These are phyloP conservation scores for Pichia sorboxylosa DNA, from an alignment of 1,139 yeast genomes.

Conservation along the genomic window DNA sequence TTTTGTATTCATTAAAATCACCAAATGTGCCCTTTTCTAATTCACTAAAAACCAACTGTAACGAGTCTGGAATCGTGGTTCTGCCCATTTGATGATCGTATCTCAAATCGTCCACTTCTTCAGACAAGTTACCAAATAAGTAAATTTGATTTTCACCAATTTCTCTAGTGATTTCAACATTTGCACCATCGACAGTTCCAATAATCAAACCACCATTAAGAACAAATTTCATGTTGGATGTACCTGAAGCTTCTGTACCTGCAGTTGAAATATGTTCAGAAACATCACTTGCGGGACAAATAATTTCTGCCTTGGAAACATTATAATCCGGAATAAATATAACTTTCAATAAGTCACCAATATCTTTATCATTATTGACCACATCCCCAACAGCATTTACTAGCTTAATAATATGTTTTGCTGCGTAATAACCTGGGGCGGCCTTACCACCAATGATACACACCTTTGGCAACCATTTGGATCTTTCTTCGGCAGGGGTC, in stretches of 20 bases:
- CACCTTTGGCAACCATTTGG: constrained; percentile 63
- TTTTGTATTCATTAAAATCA: constrained; percentile 51
- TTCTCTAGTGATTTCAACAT: constrained; percentile 88
- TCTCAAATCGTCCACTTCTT: constrained; percentile 77
- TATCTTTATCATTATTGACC: constrained; percentile 64
- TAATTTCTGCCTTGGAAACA: constrained; percentile 87
- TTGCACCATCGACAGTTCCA: constrained; percentile 96
- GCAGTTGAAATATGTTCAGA: constrained; percentile 97
- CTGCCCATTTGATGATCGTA: constrained; percentile 54
- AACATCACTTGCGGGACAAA: constrained; percentile 81
- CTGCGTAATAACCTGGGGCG: constrained; percentile 95
- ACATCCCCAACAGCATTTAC: constrained; percentile 74
- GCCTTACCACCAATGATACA: constrained; percentile 88
- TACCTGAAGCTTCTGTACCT: constrained; percentile 95
- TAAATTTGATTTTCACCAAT: constrained; percentile 85
- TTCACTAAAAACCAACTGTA: constrained; percentile 52
- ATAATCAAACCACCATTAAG: constrained; percentile 87
- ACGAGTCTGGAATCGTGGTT: constrained; percentile 42
- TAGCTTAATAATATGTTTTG: constrained; percentile 78
- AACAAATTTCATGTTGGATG: constrained; percentile 92
- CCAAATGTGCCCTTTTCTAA: constrained; percentile 68
- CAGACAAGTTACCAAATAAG: constrained; percentile 82
- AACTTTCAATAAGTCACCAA: constrained; percentile 70
- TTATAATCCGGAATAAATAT: constrained; percentile 86
- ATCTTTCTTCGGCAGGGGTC: constrained; percentile 54